Percentiles rank a stretch among this genome's conserved stretches.
phyloP scores from a whole-genome alignment of 176 grass and related monocot species.

The Areca catechu region DNA sequence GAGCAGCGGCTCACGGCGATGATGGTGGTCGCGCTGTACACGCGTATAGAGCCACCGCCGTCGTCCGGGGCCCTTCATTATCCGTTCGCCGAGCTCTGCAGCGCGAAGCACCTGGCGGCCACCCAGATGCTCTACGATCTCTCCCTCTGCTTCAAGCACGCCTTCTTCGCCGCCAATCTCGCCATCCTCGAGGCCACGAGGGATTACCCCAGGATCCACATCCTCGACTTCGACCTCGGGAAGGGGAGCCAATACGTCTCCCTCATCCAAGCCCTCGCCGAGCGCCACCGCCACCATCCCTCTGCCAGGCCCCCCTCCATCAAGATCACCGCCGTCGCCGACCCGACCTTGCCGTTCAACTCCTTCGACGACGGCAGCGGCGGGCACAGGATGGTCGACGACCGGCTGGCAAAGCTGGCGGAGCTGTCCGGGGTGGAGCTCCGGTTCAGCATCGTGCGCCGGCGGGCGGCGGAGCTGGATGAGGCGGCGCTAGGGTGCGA shows the following conservation, averaged over 20 bases:
- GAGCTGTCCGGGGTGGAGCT: conserved; percentile 41
- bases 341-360: neutral
- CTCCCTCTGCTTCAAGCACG: conserved; percentile 9
- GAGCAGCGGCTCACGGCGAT: conserved; percentile 7
- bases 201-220: neutral
- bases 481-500: conserved; percentile 5
- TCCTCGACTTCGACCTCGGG: conserved; percentile 12
- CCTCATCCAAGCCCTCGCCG: conserved; percentile 2
- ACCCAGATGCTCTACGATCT: conserved; percentile 1
- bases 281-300: neutral
- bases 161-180: neutral
- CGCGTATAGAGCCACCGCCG: neutral
- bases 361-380: conserved; percentile 6
- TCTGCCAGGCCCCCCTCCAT: neutral
- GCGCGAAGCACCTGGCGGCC: neutral
- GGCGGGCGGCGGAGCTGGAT: conserved; percentile 47
- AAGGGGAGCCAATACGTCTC: neutral
- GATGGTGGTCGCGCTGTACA: conserved; percentile 3
- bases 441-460: conserved; percentile 39
- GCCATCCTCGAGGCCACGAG: conserved; percentile 7
- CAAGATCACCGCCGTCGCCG: conserved; percentile 1
- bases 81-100: neutral
- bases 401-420: conserved; percentile 40
- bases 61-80: neutral
- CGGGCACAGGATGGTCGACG: conserved; percentile 20